Percentiles rank a stretch among this genome's conserved stretches.
phyloP scores from a whole-genome alignment of 495 filamentous ascomycete genomes.

The Trichoderma reesei region DNA sequence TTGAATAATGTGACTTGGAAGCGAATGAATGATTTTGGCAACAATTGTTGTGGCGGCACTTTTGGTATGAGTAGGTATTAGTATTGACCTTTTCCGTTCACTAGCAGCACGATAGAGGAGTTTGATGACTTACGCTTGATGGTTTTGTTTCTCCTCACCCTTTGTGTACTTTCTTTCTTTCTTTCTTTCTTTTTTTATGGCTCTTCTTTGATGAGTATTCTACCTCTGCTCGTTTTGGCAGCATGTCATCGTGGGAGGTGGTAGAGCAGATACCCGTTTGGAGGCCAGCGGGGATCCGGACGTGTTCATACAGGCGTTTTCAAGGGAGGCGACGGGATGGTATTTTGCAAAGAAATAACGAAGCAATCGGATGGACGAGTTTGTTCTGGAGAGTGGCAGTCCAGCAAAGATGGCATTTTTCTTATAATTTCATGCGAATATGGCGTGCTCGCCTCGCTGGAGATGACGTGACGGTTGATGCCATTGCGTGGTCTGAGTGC shows the following conservation, averaged over 20 bases:
- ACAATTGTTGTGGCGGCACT: not conserved
- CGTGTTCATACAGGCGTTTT: not conserved
- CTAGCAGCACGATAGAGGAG: not conserved
- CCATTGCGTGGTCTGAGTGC: not conserved
- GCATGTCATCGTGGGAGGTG: not conserved
- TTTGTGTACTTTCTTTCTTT: not conserved
- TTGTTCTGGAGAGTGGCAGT: not conserved
- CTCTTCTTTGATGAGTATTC: not conserved
- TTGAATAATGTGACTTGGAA: not conserved
- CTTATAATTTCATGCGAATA: not conserved
- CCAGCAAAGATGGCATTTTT: not conserved
- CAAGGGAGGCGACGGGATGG: not conserved
- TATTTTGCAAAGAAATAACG: not conserved
- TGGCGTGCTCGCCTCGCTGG: not conserved
- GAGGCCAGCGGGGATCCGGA: conserved; percentile 6
- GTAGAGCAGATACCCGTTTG: conserved; percentile 1
- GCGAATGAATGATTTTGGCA: conserved; percentile 2
- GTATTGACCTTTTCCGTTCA: not conserved
- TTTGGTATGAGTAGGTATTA: too few relatives aligned
- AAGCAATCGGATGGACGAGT: not conserved
- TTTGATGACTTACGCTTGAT: conserved; percentile 1
- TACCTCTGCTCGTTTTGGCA: not conserved
- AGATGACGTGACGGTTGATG: not conserved
- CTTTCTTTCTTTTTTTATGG: not conserved
- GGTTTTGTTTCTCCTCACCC: not conserved